Base-by-base conservation (phyloP, 129 eudicot genomes). In the Dittrichia graveolens region DNA sequence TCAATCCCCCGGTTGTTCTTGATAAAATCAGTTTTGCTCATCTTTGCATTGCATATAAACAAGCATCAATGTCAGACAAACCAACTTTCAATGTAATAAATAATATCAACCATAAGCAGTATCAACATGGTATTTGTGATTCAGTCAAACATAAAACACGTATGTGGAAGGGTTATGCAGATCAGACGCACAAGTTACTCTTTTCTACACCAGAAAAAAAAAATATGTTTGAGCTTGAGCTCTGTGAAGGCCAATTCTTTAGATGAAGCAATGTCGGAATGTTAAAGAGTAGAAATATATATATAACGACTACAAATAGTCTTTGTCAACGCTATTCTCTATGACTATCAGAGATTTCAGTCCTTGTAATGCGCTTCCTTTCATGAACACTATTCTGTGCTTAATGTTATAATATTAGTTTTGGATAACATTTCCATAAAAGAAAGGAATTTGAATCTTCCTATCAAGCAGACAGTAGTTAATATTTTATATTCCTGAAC, bases 1-100 rank as follows among this genome's bases (percentile, higher is more conserved):
- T 94, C 95, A 7, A 94, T 94, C 66, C 99, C 99, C 37, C 99
- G 95, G 68, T 94, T 94, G 84, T 94, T 94, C 71, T 97, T 87
- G 58, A 94, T 80, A 77, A 94, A 94, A 79, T 90, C 99, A 76
- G 91, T 86, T 86, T 94, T 94, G 71, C 87, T 84, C 99, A 94
- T 94, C 99, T 94, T 24, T 24, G 31, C 31, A 24, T 24, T 69
- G 56, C 47, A 67, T 52, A 44, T 59, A 82, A 75, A 67, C 61
- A 73, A 80, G 60, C 75, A 71, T 79, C 44, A 62, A 69, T 47
- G 59, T 84, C 79, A 85, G 83, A 63, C 45, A 71, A 54, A 57
- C 38, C 66, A 79, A 41, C 54, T 41, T 39, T 35, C 3, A 38
- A 61, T 8, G 68, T 67, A 68, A 43, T 67, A 46, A 74, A 40